Conservation (phyloP, 768 basidiomycete genomes). For the Suillus alpinus region DNA sequence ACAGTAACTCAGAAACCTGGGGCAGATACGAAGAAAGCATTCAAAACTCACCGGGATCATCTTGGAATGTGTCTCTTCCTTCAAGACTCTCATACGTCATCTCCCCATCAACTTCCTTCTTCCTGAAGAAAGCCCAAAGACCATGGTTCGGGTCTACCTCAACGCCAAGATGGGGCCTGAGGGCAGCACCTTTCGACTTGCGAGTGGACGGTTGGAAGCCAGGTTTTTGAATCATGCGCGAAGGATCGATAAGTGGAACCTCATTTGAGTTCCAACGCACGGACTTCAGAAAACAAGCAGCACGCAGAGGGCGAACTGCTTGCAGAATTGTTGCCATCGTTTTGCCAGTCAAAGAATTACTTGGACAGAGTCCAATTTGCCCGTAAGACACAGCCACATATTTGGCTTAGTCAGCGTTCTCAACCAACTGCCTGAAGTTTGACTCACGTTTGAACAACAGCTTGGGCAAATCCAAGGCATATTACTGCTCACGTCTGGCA, state of each 20-base stretch:
- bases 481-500: not conserved
- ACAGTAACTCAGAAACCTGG: conserved; percentile 7
- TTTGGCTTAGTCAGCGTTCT: conserved; percentile 4
- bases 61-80: conserved; percentile 23
- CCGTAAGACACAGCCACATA: conserved; percentile 20
- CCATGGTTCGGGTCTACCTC: conserved; percentile 63
- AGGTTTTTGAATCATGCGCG: conserved; percentile 2
- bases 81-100: conserved; percentile 53
- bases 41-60: conserved; percentile 34
- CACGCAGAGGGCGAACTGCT: conserved; percentile 17
- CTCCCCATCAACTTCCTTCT: conserved; percentile 48
- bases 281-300: conserved; percentile 11
- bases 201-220: conserved; percentile 1
- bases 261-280: conserved; percentile 24
- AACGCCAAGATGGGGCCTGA: conserved; percentile 43
- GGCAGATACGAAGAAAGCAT: not conserved
- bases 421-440: too few species aligned
- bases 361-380: not conserved
- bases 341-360: not conserved
- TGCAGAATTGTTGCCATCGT: conserved; percentile 24
- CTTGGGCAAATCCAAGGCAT: too few species aligned
- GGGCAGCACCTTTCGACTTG: conserved; percentile 23
- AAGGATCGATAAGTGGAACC: conserved; percentile 6
- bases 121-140: conserved; percentile 74
- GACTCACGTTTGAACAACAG: too few species aligned